A percentile compares a stretch with the other conserved stretches of the same genome.
Conservation (phyloP, 176 grass and related monocot genomes). For the Hordeum vulgare region DNA sequence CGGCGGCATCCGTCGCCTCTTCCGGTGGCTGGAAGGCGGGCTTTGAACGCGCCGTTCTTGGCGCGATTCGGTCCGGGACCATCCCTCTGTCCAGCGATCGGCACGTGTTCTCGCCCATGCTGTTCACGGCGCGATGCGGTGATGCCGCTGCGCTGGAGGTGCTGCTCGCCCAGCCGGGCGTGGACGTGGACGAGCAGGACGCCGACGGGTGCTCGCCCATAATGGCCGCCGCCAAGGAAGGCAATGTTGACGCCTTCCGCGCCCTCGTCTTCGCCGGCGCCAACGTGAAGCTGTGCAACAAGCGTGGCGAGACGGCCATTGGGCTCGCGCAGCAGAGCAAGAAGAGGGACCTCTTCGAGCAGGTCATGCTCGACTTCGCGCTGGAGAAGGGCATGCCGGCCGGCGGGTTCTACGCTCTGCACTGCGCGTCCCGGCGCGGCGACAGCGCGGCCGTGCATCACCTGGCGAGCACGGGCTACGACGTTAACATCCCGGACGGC, state of each 20-base stretch:
- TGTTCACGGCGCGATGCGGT: slow-evolving; percentile 46
- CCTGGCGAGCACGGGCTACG: slow-evolving; percentile 50
- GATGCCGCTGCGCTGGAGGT: slow-evolving; percentile 48
- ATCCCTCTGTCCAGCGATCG: slow-evolving; percentile 56
- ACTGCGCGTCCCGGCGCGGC: slow-evolving; percentile 65
- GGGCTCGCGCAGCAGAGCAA: slow-evolving; percentile 64
- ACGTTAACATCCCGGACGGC: slow-evolving; percentile 62
- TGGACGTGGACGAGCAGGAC: slow-evolving; percentile 67
- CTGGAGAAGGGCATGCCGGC: slow-evolving; percentile 79
- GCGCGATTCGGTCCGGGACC: slow-evolving; percentile 38
- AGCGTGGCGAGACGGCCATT: slow-evolving; percentile 49
- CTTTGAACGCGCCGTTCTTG: slow-evolving; percentile 46
- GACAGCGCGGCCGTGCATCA: slow-evolving; percentile 50
- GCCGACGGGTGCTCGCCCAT: slow-evolving; percentile 58
- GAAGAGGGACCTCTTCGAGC: slow-evolving; percentile 86
- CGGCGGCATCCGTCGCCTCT: slow-evolving; percentile 28
- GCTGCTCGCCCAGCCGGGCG: slow-evolving; percentile 41
- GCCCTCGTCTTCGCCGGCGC: slow-evolving; percentile 68
- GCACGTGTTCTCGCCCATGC: slow-evolving; percentile 55
- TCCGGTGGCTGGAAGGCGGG: slow-evolving; percentile 37
- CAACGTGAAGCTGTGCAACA: slow-evolving; percentile 56
- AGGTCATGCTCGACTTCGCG: slow-evolving; percentile 84
- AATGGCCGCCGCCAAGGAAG: slow-evolving; percentile 55
- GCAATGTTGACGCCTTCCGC: slow-evolving; percentile 67
- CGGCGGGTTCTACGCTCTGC: slow-evolving; percentile 68